phyloP scores from a whole-genome alignment of 1,284 basidiomycete genomes.

The Sanghuangporus weigelae region DNA sequence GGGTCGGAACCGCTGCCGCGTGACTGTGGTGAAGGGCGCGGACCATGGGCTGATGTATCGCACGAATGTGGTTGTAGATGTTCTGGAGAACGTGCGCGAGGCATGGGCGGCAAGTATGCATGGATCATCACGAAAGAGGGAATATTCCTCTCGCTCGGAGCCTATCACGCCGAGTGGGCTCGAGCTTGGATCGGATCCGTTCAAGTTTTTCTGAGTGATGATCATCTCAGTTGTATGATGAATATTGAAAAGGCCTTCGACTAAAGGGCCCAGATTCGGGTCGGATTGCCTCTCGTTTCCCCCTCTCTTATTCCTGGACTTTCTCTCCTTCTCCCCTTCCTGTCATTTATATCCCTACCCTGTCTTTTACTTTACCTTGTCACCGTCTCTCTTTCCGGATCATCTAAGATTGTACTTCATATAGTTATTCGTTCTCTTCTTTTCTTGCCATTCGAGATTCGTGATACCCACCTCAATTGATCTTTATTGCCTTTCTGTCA shows the following conservation, averaged over 20 bases:
- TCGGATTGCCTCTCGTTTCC: neutral
- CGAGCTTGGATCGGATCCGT: constrained; percentile 8
- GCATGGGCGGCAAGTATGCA: constrained; percentile 39
- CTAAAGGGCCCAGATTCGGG: neutral
- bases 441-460: neutral
- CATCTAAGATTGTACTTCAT: constrained; percentile 3
- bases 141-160: neutral
- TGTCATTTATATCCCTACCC: constrained; percentile 1
- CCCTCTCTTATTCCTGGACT: neutral
- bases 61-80: constrained; percentile 82
- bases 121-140: neutral
- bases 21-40: constrained; percentile 82
- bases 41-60: constrained; percentile 93
- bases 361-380: neutral
- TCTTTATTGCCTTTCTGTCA: neutral
- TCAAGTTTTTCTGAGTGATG: constrained; percentile 5
- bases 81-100: constrained; percentile 65
- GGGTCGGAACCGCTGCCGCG: constrained; percentile 67
- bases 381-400: neutral
- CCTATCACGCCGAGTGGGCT: neutral
- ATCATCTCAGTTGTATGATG: neutral
- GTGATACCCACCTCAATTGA: neutral
- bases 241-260: neutral
- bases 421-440: constrained; percentile 6
- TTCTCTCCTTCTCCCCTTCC: neutral